These are phyloP conservation scores for Ramichloridium luteum DNA, from an alignment of 2,329 filamentous ascomycete species.

Conservation along the genomic window DNA sequence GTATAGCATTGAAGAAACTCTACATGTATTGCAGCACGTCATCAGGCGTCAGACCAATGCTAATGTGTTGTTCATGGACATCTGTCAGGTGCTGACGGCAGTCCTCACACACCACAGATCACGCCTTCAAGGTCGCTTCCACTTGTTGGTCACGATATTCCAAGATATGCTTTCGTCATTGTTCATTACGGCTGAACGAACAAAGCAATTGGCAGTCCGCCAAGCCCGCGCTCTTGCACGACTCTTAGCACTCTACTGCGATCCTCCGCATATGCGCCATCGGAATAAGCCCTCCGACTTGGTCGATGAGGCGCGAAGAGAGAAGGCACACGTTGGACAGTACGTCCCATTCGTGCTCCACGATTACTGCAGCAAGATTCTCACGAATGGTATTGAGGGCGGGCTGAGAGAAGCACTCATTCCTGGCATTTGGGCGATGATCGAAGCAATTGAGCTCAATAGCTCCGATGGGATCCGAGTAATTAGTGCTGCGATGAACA, in stretches of 20 bases:
- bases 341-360: conserved; percentile 47
- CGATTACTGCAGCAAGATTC: conserved; percentile 42
- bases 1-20: conserved; percentile 30
- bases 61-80: conserved; percentile 38
- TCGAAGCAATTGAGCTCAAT: conserved; percentile 37
- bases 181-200: conserved; percentile 28
- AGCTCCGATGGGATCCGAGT: conserved; percentile 37
- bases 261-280: conserved; percentile 41
- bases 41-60: conserved; percentile 9
- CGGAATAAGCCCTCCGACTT: conserved; percentile 28
- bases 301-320: conserved; percentile 47
- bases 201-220: conserved; percentile 24
- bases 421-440: conserved; percentile 40
- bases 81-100: conserved; percentile 42
- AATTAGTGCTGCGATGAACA: conserved; percentile 41
- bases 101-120: conserved; percentile 46
- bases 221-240: conserved; percentile 42
- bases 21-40: conserved; percentile 27
- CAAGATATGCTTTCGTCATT: conserved; percentile 44
- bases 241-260: conserved; percentile 48
- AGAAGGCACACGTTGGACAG: conserved; percentile 44
- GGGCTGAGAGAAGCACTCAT: conserved; percentile 41
- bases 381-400: conserved; percentile 37
- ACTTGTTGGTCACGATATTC: conserved; percentile 44
- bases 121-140: conserved; percentile 47